A percentile compares a stretch with the other conserved stretches of the same genome.
Conservation (phyloP, 768 basidiomycete species). For the Pulveroboletus sp. region DNA sequence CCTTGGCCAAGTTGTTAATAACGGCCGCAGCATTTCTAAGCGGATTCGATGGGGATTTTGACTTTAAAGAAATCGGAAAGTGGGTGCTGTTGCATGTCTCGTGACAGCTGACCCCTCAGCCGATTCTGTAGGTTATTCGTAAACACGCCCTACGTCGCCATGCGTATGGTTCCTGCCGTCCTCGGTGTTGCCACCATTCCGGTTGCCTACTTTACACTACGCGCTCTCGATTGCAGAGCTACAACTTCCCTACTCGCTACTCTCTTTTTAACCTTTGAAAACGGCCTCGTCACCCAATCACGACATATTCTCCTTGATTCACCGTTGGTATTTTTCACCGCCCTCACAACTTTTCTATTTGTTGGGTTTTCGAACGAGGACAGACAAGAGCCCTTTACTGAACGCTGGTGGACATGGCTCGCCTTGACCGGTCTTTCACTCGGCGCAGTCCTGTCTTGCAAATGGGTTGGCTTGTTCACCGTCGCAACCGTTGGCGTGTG, state of each 20-base stretch:
- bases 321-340: conserved; percentile 97
- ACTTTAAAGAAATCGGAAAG: conserved; percentile 98
- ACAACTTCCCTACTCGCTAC: conserved; percentile 89
- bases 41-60: conserved; percentile 90
- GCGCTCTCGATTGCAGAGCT: conserved; percentile 86
- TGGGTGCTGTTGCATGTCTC: conserved; percentile 35
- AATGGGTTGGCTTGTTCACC: conserved; percentile 98
- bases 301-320: conserved; percentile 97
- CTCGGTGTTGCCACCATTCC: conserved; percentile 90
- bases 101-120: not conserved
- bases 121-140: conserved; percentile 62
- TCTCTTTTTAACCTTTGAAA: conserved; percentile 93
- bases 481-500: conserved; percentile 89
- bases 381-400: conserved; percentile 75
- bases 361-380: conserved; percentile 90
- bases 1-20: conserved; percentile 91
- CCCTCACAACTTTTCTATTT: conserved; percentile 83
- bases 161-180: conserved; percentile 91
- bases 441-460: conserved; percentile 90
- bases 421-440: conserved; percentile 81
- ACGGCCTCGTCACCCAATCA: conserved; percentile 92
- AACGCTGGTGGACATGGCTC: conserved; percentile 92
- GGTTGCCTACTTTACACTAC: conserved; percentile 88
- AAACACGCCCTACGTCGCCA: conserved; percentile 89
- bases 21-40: conserved; percentile 84